Base-by-base conservation (phyloP, 805 yeast species). In the Soucietia sequanensis region DNA sequence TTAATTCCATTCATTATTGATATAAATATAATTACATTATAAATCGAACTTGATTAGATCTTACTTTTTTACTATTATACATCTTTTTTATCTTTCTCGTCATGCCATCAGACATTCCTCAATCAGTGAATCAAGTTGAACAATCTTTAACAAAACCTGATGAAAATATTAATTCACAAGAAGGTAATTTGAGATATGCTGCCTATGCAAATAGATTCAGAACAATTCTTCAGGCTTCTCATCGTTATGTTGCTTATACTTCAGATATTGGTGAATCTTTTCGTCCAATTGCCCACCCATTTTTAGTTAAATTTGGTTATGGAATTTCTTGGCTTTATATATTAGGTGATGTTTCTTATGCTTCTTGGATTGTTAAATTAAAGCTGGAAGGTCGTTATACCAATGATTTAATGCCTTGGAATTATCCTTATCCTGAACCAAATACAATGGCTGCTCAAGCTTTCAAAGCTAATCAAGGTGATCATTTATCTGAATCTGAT, bases 241-340 rank as follows among this genome's bases (percentile, higher is more conserved):
- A 83, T 53, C 64, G 95, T 48, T 86, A 85, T 50, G 86, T 85
- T 17, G 95, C 95, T 1, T 85, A 86, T 59, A 84, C 95, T 2
- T 82, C 90, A 0, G 95, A 85, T 54, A 78, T 85, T 47, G 95
- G 95, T 21, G 95, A 85, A 53, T 81, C 90, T 8, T 86, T 85
- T 62, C 70, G 95, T 34, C 93, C 93, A 1, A 81, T 85, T 8
- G 90, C 86, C 4, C 81, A 79, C 48, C 89, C 90, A 1, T 44
- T 47, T 22, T 38, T 81, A n/a, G 93, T 85, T 13, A 69, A 62
- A 10, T 41, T 75, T 3, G 81, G 91, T 19, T 85, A 85, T 54
- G 87, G 79, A 23, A 62, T 85, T 27, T 80, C 89, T 6, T 86
- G 93, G 93, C 61, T 75, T 1, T 85, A 85, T 52, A 69, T 85